phyloP scores from a whole-genome alignment of 352 stramenopile species.

The Aphanomyces cochlioides region DNA sequence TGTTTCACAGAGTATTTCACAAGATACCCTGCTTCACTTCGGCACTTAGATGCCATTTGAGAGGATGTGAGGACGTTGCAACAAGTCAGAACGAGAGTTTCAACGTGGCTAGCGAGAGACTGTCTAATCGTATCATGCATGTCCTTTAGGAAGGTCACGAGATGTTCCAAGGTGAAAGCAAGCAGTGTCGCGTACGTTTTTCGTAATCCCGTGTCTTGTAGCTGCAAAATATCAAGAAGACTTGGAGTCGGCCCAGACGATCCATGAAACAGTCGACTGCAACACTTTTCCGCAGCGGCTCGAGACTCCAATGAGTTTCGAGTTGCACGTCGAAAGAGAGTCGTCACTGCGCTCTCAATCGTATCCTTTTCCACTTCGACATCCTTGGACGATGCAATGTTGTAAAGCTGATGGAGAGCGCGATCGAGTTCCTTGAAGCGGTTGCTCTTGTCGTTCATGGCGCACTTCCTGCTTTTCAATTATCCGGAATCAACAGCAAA shows the following conservation, averaged over 20 bases:
- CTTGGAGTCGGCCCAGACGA: neutral
- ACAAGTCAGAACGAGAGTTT: neutral
- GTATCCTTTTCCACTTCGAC: slow-evolving; percentile 28
- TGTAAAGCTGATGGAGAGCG: slow-evolving; percentile 5
- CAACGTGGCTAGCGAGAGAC: neutral
- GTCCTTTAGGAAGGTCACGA: slow-evolving; percentile 23
- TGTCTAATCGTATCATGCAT: slow-evolving; percentile 12
- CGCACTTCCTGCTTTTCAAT: too few species aligned
- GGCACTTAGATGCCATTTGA: slow-evolving; percentile 16
- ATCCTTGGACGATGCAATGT: slow-evolving; percentile 20
- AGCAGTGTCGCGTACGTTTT: slow-evolving; percentile 14
- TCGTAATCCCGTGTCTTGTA: neutral
- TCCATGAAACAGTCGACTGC: slow-evolving; percentile 15
- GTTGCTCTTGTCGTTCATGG: neutral
- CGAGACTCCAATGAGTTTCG: slow-evolving; percentile 7
- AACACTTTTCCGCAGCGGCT: slow-evolving; percentile 17
- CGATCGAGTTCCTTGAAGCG: slow-evolving; percentile 6
- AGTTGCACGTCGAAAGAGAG: slow-evolving; percentile 16
- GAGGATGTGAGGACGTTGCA: neutral
- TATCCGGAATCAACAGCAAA: too few species aligned
- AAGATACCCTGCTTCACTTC: slow-evolving; percentile 11
- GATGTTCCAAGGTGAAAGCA: slow-evolving; percentile 11
- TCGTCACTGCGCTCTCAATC: slow-evolving; percentile 22
- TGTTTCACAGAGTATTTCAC: slow-evolving; percentile 20
- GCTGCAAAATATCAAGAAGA: slow-evolving; percentile 1